phyloP scores from a whole-genome alignment of 2,329 filamentous ascomycete species.

The Paradendryphiella salina region DNA sequence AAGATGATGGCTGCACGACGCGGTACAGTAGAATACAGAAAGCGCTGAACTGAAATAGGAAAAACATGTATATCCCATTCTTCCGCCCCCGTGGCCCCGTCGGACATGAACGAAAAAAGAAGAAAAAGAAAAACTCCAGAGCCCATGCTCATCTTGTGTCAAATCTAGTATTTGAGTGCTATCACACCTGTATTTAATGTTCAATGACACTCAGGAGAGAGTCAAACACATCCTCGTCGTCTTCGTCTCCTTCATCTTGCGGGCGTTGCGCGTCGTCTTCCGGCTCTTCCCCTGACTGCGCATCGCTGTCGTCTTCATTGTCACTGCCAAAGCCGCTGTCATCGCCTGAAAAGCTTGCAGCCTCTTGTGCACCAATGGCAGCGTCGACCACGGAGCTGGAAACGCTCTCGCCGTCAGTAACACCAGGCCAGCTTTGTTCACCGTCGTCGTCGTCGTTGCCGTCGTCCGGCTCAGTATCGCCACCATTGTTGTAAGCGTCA shows the following conservation, averaged over 20 bases:
- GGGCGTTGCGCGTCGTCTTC: constrained; percentile 12
- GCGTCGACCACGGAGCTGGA: constrained; percentile 25
- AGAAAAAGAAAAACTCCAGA: not conserved
- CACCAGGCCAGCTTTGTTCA: constrained; percentile 39
- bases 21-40: not conserved
- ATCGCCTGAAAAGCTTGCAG: constrained; percentile 38
- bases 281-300: constrained; percentile 14
- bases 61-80: too few relatives aligned
- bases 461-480: constrained; percentile 43
- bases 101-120: not conserved
- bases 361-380: constrained; percentile 35
- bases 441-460: constrained; percentile 39
- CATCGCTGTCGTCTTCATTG: constrained; percentile 26
- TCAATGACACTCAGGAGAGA: constrained; percentile 28
- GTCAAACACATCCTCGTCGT: constrained; percentile 29
- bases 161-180: not conserved
- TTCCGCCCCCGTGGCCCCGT: too few relatives aligned
- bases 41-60: not conserved
- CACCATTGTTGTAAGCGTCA: constrained; percentile 30
- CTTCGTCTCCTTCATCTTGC: constrained; percentile 16
- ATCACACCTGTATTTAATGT: constrained; percentile 4
- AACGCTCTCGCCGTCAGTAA: constrained; percentile 32
- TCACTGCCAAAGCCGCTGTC: constrained; percentile 42
- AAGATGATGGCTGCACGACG: not conserved
- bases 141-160: not conserved